Conservation (phyloP, 345 rosid genomes). For the Aquilaria sinensis region DNA sequence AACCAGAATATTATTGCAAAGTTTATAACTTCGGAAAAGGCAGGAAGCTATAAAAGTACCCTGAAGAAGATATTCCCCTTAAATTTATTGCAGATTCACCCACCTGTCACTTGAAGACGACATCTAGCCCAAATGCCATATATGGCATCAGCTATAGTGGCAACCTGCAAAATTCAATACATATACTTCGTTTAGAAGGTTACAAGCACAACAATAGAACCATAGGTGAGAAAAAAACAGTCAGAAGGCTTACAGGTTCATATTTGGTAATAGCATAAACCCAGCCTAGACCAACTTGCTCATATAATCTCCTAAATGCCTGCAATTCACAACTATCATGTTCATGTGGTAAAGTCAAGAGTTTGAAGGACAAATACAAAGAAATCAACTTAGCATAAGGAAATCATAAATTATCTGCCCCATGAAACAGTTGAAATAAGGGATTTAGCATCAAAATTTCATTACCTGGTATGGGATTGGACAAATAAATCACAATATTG, state of each 20-base stretch:
- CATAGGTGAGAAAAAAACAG: not conserved
- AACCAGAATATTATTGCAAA: conserved; percentile 2
- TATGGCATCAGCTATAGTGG: conserved; percentile 58
- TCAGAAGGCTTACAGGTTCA: conserved; percentile 54
- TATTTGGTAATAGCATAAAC: conserved; percentile 80
- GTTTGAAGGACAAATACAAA: too few relatives aligned
- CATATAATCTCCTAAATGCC: conserved; percentile 83
- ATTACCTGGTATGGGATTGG: too few relatives aligned
- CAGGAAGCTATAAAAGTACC: too few relatives aligned
- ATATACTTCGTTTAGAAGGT: not conserved
- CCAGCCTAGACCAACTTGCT: conserved; percentile 91
- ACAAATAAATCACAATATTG: too few relatives aligned
- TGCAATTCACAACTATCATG: conserved; percentile 23
- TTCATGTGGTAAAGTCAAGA: too few relatives aligned
- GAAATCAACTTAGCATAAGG: too few relatives aligned
- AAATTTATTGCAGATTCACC: too few relatives aligned
- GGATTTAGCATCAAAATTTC: too few relatives aligned
- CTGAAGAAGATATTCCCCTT: too few relatives aligned
- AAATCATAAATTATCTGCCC: too few relatives aligned
- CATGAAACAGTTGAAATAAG: too few relatives aligned
- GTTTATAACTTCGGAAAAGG: too few relatives aligned
- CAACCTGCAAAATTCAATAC: conserved; percentile 39
- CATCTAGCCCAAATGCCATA: conserved; percentile 86
- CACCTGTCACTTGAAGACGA: conserved; percentile 80
- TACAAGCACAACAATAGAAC: not conserved